Evolutionary conservation across 1,139 yeast genomes (phyloP), one percentile per base, ranked within the genome.

Genomic region (Yamadazyma atmosphaerica): DNA sequence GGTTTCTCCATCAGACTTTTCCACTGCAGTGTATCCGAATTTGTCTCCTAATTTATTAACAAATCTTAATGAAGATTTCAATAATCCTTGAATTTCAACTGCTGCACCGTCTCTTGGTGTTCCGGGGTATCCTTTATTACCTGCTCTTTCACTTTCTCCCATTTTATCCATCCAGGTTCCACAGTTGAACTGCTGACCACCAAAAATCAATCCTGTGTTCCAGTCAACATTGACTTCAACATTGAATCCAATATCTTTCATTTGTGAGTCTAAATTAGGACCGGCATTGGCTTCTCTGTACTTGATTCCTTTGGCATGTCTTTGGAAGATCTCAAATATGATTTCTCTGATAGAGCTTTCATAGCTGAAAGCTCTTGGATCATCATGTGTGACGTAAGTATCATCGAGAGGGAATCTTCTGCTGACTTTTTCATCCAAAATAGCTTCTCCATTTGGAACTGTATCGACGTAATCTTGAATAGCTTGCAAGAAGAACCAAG

Each of bases 151-250:
- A 55, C 96, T 86, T 65, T 92, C 98, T 15, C 98, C 98, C 98
- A 92, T 92, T 66, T 92, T 92, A 63, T 92, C 98, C 97, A 90
- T 92, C 98, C 98, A 92, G 0, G 98, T 92, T 16, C 98, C 98
- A 67, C 98, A 92, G 56, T 92, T 92, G 60, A 66, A 78, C 58
- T 86, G 95, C 38, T 87, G 86, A 1, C 98, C 98, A 34, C 98
- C 98, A 60, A 81, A 86, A 4, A 90, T 70, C 33, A 92, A 66
- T 0, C 98, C 98, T 18, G 86, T 89, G 0, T 68, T 55, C 98
- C 98, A 92, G 58, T 92, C 97, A 42, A 90, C 89, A 41, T 65
- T 57, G 1, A 88, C 78, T 46, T 79, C 76, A 31, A 90, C 94
- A 57, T 92, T 84, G 68, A 92, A 92, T 0, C 98, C 98, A 54